phyloP scores from a whole-genome alignment of 148 eudicot species.

The Dianthus caryophyllus region DNA sequence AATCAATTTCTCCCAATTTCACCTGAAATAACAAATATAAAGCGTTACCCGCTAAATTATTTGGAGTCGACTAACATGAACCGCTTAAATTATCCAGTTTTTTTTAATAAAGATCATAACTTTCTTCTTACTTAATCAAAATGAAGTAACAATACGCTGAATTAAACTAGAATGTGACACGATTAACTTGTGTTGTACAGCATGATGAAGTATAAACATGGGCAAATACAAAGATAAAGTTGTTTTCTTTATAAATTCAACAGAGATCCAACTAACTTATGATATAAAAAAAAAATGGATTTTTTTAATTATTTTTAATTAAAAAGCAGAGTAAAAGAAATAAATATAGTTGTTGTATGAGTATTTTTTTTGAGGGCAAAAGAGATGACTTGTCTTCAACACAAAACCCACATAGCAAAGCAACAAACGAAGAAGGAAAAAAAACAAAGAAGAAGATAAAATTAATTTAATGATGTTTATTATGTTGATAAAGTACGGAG shows the following conservation, averaged over 20 bases:
- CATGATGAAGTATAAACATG: background rate
- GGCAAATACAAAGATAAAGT: background rate
- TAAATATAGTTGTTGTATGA: background rate
- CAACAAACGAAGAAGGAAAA: slow-evolving; percentile 1
- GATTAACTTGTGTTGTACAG: background rate
- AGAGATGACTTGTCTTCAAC: slow-evolving; percentile 12
- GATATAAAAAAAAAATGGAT: background rate
- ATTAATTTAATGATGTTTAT: no score
- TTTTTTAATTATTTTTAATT: no score
- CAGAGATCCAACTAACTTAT: slow-evolving; percentile 21
- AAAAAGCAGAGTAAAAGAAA: slow-evolving; percentile 2
- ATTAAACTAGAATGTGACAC: background rate
- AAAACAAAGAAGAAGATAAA: background rate
- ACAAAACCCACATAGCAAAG: background rate
- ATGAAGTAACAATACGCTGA: background rate
- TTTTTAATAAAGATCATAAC: no score
- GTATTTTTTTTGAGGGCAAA: background rate
- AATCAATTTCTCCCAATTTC: slow-evolving; percentile 15
- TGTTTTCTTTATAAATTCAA: slow-evolving; percentile 17
- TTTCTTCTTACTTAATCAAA: slow-evolving; percentile 1
- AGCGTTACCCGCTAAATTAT: background rate
- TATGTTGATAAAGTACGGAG: no score
- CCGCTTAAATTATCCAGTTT: no score
- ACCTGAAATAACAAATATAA: background rate
- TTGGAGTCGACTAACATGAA: background rate